Evolutionary conservation across 371 early-diverging fungal species (phyloP).

Genomic region (Rhizopus arrhizus): DNA sequence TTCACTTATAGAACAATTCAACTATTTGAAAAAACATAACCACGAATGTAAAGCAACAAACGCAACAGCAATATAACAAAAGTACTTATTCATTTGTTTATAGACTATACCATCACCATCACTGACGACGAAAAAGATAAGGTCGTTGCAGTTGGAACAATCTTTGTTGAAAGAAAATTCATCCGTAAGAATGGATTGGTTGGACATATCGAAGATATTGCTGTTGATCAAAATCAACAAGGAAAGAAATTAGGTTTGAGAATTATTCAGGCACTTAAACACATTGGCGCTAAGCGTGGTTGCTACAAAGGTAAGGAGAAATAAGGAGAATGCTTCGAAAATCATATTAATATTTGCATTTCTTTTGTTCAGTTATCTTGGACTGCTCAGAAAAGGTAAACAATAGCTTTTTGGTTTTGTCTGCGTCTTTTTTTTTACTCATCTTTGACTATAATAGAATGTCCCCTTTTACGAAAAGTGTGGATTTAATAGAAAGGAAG

Average conservation of each 20-base stretch:
- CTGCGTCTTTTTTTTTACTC: background rate
- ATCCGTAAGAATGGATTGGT: conserved; percentile 82
- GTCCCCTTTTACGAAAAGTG: conserved; percentile 60
- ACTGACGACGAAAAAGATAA: conserved; percentile 65
- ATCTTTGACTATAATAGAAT: conserved; percentile 24
- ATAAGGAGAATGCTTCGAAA: background rate
- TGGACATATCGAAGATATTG: conserved; percentile 93
- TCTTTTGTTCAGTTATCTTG: conserved; percentile 38
- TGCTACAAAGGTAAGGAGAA: conserved; percentile 64
- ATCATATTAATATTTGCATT: background rate
- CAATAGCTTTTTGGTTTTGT: background rate
- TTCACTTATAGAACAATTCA: conserved; percentile 60
- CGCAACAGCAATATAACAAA: too few relatives aligned
- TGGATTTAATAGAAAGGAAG: conserved; percentile 52
- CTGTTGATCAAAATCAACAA: conserved; percentile 89
- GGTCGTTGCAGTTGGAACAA: conserved; percentile 93
- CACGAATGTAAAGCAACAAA: conserved; percentile 64
- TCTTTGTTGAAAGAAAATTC: conserved; percentile 96
- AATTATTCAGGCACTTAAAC: conserved; percentile 74
- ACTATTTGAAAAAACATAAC: conserved; percentile 72
- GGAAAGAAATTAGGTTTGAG: conserved; percentile 85
- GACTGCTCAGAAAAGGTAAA: conserved; percentile 50
- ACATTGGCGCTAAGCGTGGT: conserved; percentile 62
- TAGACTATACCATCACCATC: conserved; percentile 81
- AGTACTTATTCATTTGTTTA: background rate